Conservation (phyloP, 83 land plant genomes). For the Picea abies region DNA sequence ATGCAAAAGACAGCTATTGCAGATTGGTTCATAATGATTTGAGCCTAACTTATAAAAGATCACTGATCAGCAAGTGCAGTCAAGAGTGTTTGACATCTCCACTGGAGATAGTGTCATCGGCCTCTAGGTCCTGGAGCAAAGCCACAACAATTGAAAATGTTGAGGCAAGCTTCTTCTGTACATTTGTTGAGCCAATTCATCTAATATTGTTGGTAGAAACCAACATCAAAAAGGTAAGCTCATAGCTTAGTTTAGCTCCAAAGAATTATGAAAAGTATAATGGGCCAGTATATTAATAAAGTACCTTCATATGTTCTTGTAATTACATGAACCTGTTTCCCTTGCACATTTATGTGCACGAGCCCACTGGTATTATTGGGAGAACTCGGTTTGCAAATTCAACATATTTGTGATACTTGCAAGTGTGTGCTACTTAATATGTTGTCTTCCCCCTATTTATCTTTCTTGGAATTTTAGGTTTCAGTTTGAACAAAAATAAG, state of each 20-base stretch:
- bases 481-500: neutral
- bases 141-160: constrained; percentile 10
- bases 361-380: constrained; percentile 14
- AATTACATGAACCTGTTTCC: constrained; percentile 3
- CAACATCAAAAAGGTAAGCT: constrained; percentile 15
- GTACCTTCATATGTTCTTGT: neutral
- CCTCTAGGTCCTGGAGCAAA: too few species aligned
- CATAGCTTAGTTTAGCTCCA: neutral
- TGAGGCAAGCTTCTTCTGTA: constrained; percentile 15
- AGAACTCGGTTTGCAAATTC: constrained; percentile 12
- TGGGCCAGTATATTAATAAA: too few species aligned
- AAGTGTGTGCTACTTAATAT: constrained; percentile 6
- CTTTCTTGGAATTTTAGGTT: neutral
- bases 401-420: constrained; percentile 9
- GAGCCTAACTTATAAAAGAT: constrained; percentile 10
- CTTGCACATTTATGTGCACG: constrained; percentile 13
- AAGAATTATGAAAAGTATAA: neutral
- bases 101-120: constrained; percentile 11
- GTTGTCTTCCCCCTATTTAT: neutral
- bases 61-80: neutral
- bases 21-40: constrained; percentile 6
- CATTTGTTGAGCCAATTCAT: constrained; percentile 19
- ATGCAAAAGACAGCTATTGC: neutral
- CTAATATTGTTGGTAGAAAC: constrained; percentile 16
- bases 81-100: neutral